Evolutionary conservation across 148 eudicot species (phyloP).

Genomic region (Hydrangea macrophylla): DNA sequence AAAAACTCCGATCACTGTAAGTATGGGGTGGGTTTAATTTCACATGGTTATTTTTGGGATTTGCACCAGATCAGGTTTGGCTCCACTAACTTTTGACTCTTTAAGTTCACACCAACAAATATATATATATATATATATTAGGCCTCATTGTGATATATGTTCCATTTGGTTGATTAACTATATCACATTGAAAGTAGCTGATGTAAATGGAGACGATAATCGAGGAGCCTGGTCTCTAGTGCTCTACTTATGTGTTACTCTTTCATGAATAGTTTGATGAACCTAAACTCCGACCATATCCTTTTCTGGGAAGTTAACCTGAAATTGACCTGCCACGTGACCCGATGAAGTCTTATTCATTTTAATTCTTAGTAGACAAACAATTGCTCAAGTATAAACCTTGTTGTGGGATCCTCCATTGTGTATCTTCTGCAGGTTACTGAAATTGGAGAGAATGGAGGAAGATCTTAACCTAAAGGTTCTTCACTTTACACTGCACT

Average conservation of each 20-base stretch:
- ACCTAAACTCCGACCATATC: neutral
- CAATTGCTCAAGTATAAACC: neutral
- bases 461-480: conserved; percentile 42
- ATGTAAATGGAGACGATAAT: neutral
- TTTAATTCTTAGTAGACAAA: neutral
- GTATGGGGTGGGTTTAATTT: conserved; percentile 13
- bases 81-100: neutral
- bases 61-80: conserved; percentile 1
- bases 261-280: neutral
- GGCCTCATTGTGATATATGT: too few relatives aligned
- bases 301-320: neutral
- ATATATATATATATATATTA: too few relatives aligned
- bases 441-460: conserved; percentile 31
- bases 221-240: neutral
- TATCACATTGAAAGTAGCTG: neutral
- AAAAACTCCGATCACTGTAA: conserved; percentile 33
- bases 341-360: neutral
- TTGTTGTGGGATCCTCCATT: neutral
- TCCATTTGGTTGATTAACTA: neutral
- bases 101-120: neutral
- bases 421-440: conserved; percentile 30
- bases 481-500: neutral
- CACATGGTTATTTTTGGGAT: conserved; percentile 1
- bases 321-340: neutral
- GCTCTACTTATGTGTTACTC: neutral